Base-by-base conservation (phyloP, 805 yeast species). In the Pichia manshurica region DNA sequence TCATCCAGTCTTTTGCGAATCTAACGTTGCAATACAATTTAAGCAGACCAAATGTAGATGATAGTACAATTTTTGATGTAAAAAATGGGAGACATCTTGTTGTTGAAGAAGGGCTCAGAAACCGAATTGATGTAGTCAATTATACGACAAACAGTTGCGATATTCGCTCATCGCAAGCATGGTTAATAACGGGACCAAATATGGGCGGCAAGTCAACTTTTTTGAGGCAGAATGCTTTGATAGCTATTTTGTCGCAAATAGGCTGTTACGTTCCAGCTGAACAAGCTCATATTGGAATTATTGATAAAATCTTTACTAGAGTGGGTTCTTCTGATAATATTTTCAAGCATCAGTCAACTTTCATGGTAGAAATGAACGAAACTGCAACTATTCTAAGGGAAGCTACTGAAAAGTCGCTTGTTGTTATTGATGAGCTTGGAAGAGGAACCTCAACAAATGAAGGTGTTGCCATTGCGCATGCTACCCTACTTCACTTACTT, bases 341-440 rank as follows among this genome's bases (percentile, higher is more conserved):
- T 23, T 77, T 78, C 50, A 74, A 79, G 42, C 89, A 89, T 37
- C 78, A 84, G 57, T 84, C 93, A n/a, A 88, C 96, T 0, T 89
- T 89, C 58, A 87, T 88, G 96, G 87, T 84, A 15, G 96, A 89
- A 57, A 87, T 89, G 96, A 72, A 82, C 35, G 96, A 89, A 61
- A 84, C 95, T 2, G 78, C 87, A 2, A 66, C 71, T 39, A 87
- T 89, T 32, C 61, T 89, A 33, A 69, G 75, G 34, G 75, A 78
- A 38, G 83, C 95, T 8, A 82, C 93, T 0, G 55, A 68, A 1
- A 68, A 73, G 32, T 87, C 96, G 0, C 67, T 89, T 51, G 85
- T 91, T 0, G 80, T 89, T 20, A 70, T 89, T 47, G 96, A 89
- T 64, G 96, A 89, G 58, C 80, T 89, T 20, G 96, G 96, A 1